phyloP scores from a whole-genome alignment of 805 yeast species.

The Hagleromyces aurorensis region DNA sequence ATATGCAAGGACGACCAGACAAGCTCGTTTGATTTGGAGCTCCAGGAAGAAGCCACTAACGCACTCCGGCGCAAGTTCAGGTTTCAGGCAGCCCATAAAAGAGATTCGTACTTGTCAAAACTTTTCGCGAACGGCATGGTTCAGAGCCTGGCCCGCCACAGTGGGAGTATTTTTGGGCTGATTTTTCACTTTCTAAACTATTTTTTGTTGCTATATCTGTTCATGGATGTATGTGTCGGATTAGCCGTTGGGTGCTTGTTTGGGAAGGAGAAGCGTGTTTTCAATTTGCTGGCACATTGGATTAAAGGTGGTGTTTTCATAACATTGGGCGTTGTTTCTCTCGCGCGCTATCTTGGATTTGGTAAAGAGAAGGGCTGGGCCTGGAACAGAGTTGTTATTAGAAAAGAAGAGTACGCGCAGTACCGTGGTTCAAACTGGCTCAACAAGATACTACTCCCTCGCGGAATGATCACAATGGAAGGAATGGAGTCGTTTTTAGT shows the following conservation, averaged over 20 bases:
- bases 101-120: constrained; percentile 31
- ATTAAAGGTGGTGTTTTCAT: constrained; percentile 92
- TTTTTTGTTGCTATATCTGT: constrained; percentile 53
- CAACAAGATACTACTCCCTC: constrained; percentile 29
- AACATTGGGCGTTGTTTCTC: constrained; percentile 63
- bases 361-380: constrained; percentile 75
- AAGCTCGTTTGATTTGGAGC: constrained; percentile 11
- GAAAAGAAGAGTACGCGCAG: constrained; percentile 5
- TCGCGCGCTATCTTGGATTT: constrained; percentile 83
- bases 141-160: constrained; percentile 18
- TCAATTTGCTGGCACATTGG: constrained; percentile 86
- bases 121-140: constrained; percentile 30
- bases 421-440: constrained; percentile 16
- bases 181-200: constrained; percentile 50
- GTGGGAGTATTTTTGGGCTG: constrained; percentile 23
- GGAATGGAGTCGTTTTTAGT: constrained; percentile 72
- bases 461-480: constrained; percentile 68
- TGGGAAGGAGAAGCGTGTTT: constrained; percentile 60
- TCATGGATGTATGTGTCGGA: constrained; percentile 47
- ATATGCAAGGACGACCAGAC: too few relatives aligned
- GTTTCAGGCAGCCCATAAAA: constrained; percentile 13
- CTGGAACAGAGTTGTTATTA: constrained; percentile 57
- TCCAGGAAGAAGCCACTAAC: constrained; percentile 4
- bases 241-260: constrained; percentile 57
- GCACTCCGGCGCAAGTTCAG: constrained; percentile 6